Conservation (phyloP, 805 yeast species). For the Candida vartiovaarae region DNA sequence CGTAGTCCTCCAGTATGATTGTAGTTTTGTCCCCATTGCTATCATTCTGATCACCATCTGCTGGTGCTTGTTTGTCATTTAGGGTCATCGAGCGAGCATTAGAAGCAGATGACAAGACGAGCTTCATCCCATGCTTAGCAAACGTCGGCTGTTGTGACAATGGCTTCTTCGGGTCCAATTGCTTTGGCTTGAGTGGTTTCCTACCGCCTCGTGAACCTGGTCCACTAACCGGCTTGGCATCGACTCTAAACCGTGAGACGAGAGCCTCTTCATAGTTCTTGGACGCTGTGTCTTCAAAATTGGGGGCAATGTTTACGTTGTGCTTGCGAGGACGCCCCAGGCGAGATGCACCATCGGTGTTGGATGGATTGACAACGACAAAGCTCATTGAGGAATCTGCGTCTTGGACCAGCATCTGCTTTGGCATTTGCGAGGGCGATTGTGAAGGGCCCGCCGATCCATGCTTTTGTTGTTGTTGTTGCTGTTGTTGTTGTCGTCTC, state of each 20-base stretch:
- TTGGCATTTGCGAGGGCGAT: slow-evolving; percentile 11
- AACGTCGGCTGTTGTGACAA: slow-evolving; percentile 5
- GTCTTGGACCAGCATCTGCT: slow-evolving; percentile 19
- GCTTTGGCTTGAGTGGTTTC: slow-evolving; percentile 1
- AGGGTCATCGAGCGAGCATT: neutral
- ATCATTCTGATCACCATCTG: neutral
- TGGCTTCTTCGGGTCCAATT: neutral
- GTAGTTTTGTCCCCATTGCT: neutral
- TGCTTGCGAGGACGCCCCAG: slow-evolving; percentile 22
- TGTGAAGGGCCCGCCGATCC: neutral
- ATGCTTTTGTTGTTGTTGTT: neutral
- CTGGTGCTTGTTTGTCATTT: neutral
- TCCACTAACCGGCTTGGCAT: slow-evolving; percentile 19
- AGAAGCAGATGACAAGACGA: neutral
- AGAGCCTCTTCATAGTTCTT: slow-evolving; percentile 19
- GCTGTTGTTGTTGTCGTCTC: neutral
- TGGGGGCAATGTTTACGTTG: neutral
- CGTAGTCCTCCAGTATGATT: slow-evolving; percentile 17
- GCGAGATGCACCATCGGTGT: slow-evolving; percentile 18
- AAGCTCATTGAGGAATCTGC: slow-evolving; percentile 18
- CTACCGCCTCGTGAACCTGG: slow-evolving; percentile 25
- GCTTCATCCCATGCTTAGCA: neutral
- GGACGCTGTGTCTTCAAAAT: slow-evolving; percentile 6
- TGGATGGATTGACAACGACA: slow-evolving; percentile 23
- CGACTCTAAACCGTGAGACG: slow-evolving; percentile 21